Evolutionary conservation across 2,329 filamentous ascomycete species (phyloP).

Genomic region (Orbilia javanica): DNA sequence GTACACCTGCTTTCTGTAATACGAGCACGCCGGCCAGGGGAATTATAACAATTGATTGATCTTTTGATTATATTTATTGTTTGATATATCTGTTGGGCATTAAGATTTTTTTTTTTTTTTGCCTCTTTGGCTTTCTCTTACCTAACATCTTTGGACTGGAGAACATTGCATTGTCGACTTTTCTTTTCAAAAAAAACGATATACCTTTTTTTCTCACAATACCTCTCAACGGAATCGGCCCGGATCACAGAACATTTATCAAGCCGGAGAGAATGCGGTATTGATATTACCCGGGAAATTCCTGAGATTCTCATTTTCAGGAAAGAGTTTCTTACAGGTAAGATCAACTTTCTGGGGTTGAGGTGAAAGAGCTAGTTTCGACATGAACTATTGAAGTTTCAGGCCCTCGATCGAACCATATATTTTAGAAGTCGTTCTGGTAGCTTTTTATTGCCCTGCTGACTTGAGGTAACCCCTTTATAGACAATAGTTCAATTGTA

Average conservation of each 20-base stretch:
- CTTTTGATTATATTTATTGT: not conserved
- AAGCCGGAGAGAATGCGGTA: not conserved
- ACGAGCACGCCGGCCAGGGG: conserved; percentile 18
- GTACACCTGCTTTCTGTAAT: conserved; percentile 12
- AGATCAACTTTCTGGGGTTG: conserved; percentile 25
- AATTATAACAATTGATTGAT: not conserved
- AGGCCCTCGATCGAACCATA: conserved; percentile 4
- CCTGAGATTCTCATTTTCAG: not conserved
- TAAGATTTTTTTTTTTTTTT: not conserved
- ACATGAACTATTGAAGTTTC: not conserved
- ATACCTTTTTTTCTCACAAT: not conserved
- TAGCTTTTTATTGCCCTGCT: conserved; percentile 24
- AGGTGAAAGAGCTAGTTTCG: too few species aligned
- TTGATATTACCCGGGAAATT: not conserved
- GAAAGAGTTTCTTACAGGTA: conserved; percentile 27
- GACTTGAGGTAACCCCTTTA: conserved; percentile 9
- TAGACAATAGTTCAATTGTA: not conserved
- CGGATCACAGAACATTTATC: conserved; percentile 11
- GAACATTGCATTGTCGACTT: not conserved
- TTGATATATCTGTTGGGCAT: conserved; percentile 32
- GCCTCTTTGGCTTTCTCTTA: conserved; percentile 19
- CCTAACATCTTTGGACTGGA: conserved; percentile 22
- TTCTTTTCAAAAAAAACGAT: not conserved
- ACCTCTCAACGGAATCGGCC: conserved; percentile 35
- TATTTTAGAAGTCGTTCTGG: not conserved